These are phyloP conservation scores for Pilaira anomala DNA, from an alignment of 192 early-diverging fungal species.

Conservation along the genomic window DNA sequence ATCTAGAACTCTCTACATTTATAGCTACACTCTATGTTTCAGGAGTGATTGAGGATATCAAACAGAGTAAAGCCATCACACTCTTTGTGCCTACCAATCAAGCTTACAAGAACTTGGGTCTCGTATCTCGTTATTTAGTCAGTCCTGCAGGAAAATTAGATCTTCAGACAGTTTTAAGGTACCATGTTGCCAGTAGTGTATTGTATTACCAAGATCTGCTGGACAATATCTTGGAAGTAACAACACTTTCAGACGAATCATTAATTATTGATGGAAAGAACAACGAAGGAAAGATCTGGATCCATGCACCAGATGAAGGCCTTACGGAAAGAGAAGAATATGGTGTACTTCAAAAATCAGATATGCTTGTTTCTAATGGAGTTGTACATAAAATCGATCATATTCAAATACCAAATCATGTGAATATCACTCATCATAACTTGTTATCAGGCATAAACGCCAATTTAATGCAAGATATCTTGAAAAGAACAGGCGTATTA, in stretches of 20 bases:
- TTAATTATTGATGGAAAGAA: slow-evolving; percentile 35
- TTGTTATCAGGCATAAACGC: slow-evolving; percentile 46
- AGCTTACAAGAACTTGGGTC: slow-evolving; percentile 56
- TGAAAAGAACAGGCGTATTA: slow-evolving; percentile 40
- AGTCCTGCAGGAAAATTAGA: slow-evolving; percentile 35
- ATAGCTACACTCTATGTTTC: slow-evolving; percentile 32
- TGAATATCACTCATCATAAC: slow-evolving; percentile 42
- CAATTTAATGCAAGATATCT: slow-evolving; percentile 31
- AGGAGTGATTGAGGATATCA: slow-evolving; percentile 8
- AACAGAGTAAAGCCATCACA: slow-evolving; percentile 33
- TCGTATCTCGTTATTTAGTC: slow-evolving; percentile 58
- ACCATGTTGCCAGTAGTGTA: slow-evolving; percentile 45
- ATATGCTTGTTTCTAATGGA: slow-evolving; percentile 47
- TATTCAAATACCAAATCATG: slow-evolving; percentile 40
- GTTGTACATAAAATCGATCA: slow-evolving; percentile 45
- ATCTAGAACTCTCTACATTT: slow-evolving; percentile 35
- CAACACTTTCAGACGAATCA: slow-evolving; percentile 38
- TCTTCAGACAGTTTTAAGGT: slow-evolving; percentile 40
- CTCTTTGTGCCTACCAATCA: slow-evolving; percentile 61
- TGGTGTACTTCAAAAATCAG: slow-evolving; percentile 11
- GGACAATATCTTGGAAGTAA: slow-evolving; percentile 12
- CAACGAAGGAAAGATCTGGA: neutral
- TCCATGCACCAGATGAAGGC: neutral
- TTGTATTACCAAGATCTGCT: slow-evolving; percentile 41
- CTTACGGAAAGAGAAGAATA: slow-evolving; percentile 1